Percentiles rank a stretch among this genome's conserved stretches.
phyloP scores from a whole-genome alignment of 257 asterid species.

The Solanum tarijense region DNA sequence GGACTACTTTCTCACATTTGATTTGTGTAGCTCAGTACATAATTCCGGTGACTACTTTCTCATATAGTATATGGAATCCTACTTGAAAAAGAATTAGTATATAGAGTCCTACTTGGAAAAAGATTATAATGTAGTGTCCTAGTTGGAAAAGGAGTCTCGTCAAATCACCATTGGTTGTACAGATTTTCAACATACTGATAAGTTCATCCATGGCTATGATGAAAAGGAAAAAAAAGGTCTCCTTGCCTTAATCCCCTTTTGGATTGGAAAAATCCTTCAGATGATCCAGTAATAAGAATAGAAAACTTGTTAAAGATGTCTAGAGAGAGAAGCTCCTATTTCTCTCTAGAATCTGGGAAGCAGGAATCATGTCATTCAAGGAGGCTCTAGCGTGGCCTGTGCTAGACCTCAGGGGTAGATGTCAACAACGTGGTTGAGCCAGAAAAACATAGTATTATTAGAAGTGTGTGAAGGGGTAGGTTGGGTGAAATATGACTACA shows the following conservation, averaged over 20 bases:
- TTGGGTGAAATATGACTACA: not conserved
- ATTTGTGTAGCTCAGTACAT: not conserved
- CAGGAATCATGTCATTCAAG: not conserved
- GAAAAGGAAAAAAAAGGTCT: not conserved
- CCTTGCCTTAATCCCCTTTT: not conserved
- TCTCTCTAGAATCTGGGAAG: not conserved
- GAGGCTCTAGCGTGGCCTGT: not conserved
- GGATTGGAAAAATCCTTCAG: not conserved
- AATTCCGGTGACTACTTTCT: not conserved
- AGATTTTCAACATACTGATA: not conserved
- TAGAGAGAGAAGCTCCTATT: not conserved
- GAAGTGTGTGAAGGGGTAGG: not conserved
- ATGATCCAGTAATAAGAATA: not conserved
- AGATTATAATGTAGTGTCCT: not conserved
- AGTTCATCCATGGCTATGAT: not conserved
- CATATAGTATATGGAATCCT: not conserved
- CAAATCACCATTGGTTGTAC: not conserved
- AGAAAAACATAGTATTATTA: not conserved
- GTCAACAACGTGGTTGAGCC: not conserved
- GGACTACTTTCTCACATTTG: not conserved
- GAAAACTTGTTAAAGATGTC: not conserved
- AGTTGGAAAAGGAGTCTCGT: not conserved
- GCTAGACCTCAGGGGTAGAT: not conserved
- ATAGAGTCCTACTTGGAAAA: not conserved
- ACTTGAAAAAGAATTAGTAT: not conserved